phyloP scores from a whole-genome alignment of 2,329 filamentous ascomycete species.

The Fusarium globosum region DNA sequence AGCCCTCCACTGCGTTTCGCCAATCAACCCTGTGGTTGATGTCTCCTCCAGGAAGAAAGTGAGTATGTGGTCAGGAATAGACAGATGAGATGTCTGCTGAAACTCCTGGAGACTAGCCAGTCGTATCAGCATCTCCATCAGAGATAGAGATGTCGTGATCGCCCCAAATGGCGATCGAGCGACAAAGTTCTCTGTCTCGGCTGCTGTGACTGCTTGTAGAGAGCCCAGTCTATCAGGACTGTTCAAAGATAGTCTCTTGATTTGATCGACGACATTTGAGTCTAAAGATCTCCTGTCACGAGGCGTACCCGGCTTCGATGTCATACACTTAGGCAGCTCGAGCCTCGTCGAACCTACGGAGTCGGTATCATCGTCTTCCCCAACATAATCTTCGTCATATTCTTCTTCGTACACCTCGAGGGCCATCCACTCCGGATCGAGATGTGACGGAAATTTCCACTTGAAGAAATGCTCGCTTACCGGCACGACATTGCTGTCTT shows the following conservation, averaged over 20 bases:
- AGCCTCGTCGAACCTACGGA: constrained; percentile 53
- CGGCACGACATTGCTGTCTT: not conserved
- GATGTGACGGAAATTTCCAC: constrained; percentile 70
- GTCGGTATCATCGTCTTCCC: constrained; percentile 58
- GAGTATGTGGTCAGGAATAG: constrained; percentile 88
- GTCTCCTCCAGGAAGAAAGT: constrained; percentile 83
- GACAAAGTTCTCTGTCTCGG: constrained; percentile 46
- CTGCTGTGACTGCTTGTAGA: constrained; percentile 10
- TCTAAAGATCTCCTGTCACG: constrained; percentile 49
- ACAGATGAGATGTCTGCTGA: constrained; percentile 88
- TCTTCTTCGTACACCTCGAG: constrained; percentile 79
- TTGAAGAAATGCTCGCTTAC: not conserved
- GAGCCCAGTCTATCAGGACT: constrained; percentile 17
- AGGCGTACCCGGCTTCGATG: constrained; percentile 16
- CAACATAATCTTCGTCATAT: constrained; percentile 55
- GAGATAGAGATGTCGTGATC: constrained; percentile 71
- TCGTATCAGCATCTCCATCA: constrained; percentile 89
- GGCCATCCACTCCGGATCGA: constrained; percentile 92
- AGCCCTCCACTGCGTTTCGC: constrained; percentile 58
- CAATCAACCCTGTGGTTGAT: constrained; percentile 62
- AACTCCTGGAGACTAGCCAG: constrained; percentile 91
- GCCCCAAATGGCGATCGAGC: constrained; percentile 61
- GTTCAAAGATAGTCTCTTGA: constrained; percentile 54
- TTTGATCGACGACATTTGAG: constrained; percentile 53
- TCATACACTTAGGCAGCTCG: constrained; percentile 45